Conservation (phyloP, 2,329 filamentous ascomycete genomes). For the Fusarium sp. region DNA sequence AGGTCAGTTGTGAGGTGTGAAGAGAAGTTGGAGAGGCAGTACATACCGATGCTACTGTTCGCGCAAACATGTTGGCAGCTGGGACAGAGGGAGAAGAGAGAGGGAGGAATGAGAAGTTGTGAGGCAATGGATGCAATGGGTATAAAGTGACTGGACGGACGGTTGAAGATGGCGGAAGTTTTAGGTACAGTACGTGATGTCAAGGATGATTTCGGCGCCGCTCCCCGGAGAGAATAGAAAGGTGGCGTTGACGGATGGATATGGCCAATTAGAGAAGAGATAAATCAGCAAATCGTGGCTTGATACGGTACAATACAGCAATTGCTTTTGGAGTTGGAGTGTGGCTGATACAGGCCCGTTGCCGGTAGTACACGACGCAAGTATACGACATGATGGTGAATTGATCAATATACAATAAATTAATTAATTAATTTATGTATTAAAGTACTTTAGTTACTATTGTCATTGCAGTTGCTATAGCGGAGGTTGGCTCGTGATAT, state of each 20-base stretch:
- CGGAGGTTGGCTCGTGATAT: slow-evolving; percentile 22
- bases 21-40: not conserved
- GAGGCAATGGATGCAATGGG: slow-evolving; percentile 6
- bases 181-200: slow-evolving; percentile 41
- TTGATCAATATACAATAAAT: no score
- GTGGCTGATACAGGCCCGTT: slow-evolving; percentile 11
- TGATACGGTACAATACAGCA: no score
- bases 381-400: not conserved
- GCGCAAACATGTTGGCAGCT: slow-evolving; percentile 41
- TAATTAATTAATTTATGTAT: not conserved
- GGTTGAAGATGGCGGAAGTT: slow-evolving; percentile 28
- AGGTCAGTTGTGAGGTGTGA: slow-evolving; percentile 11
- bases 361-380: slow-evolving; percentile 9
- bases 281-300: slow-evolving; percentile 26
- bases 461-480: slow-evolving; percentile 5
- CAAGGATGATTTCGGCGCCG: slow-evolving; percentile 38
- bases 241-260: slow-evolving; percentile 22
- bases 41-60: slow-evolving; percentile 42
- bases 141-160: slow-evolving; percentile 6
- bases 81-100: slow-evolving; percentile 9
- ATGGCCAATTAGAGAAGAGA: slow-evolving; percentile 33
- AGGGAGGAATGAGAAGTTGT: slow-evolving; percentile 4
- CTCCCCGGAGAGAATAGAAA: slow-evolving; percentile 17
- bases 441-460: not conserved
- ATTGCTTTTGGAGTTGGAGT: not conserved